phyloP scores from a whole-genome alignment of 2,329 filamentous ascomycete species.

The Zymoseptoria brevis region DNA sequence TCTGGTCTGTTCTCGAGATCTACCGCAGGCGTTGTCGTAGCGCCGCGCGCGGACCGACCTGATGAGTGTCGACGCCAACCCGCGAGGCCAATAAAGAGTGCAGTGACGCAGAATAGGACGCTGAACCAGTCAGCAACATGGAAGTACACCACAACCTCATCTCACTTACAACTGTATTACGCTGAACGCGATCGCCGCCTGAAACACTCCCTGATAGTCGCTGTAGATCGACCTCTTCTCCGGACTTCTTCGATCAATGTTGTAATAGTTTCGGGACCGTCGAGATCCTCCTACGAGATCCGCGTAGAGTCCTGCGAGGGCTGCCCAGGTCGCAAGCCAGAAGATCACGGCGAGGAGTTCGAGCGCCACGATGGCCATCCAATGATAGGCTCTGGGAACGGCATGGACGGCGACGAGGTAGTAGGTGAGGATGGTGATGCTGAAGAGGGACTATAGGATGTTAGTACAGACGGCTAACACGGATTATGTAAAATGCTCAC shows the following conservation, averaged over 20 bases:
- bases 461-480: neutral
- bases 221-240: neutral
- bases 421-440: conserved; percentile 6
- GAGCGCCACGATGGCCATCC: conserved; percentile 6
- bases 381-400: conserved; percentile 1
- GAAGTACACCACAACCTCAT: neutral
- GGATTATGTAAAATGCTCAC: neutral
- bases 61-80: neutral
- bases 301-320: neutral
- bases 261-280: neutral
- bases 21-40: neutral
- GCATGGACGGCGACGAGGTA: conserved; percentile 7
- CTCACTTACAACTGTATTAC: neutral
- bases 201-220: neutral
- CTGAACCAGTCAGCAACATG: neutral
- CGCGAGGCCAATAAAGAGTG: neutral
- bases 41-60: neutral
- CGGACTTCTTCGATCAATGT: neutral
- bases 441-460: conserved; percentile 1
- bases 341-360: conserved; percentile 6
- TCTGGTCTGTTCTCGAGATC: neutral
- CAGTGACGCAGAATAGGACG: neutral
- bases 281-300: neutral
- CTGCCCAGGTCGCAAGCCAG: conserved; percentile 6
- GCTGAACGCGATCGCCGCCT: neutral